phyloP scores from a whole-genome alignment of 345 rosid genomes.

The Capsella bursapastoris region DNA sequence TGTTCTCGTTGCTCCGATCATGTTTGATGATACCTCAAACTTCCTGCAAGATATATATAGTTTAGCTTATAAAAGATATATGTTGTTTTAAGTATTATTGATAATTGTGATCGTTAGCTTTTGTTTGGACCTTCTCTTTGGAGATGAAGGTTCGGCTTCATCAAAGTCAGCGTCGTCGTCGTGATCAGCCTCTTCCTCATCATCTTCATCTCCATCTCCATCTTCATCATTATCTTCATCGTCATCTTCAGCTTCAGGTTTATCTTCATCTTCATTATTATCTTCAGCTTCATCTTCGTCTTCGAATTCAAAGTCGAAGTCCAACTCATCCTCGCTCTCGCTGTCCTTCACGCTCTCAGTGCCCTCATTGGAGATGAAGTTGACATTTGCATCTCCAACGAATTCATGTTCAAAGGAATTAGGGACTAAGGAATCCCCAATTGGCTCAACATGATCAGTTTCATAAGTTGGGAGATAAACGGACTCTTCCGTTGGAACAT shows the following conservation, averaged over 20 bases:
- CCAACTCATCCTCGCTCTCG: background rate
- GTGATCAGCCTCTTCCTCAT: too few species aligned
- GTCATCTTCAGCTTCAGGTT: background rate
- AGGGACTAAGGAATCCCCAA: slow-evolving; percentile 11
- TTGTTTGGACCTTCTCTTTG: slow-evolving; percentile 31
- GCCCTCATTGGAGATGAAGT: background rate
- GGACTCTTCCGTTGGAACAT: slow-evolving; percentile 17
- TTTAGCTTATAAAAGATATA: background rate
- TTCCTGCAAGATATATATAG: slow-evolving; percentile 14
- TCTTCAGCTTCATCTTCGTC: background rate
- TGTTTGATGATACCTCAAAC: slow-evolving; percentile 16
- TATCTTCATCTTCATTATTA: background rate
- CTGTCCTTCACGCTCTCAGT: background rate
- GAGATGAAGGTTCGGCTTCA: background rate
- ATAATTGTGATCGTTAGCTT: background rate
- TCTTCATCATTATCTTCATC: too few species aligned
- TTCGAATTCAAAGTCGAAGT: background rate
- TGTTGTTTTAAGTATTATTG: too few species aligned
- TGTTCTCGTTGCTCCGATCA: slow-evolving; percentile 28
- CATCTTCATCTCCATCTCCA: too few species aligned
- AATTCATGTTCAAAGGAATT: background rate
- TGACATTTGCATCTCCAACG: background rate
- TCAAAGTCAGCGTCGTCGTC: background rate
- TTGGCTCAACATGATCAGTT: slow-evolving; percentile 27
- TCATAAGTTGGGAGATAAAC: slow-evolving; percentile 24